Conservation (phyloP, 1,284 basidiomycete genomes). For the Marasmius tenuissimus region DNA sequence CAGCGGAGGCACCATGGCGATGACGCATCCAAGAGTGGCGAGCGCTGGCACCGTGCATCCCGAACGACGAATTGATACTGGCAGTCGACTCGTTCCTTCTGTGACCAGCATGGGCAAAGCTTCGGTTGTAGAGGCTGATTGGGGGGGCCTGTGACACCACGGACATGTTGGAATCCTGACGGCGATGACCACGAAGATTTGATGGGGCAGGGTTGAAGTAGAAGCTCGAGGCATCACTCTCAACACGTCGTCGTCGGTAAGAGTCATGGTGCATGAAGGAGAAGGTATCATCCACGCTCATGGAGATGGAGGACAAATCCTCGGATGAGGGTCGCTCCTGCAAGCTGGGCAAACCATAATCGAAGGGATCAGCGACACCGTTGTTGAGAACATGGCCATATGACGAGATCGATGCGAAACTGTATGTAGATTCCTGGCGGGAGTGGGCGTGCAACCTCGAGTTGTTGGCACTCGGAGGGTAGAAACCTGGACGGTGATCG, state of each 20-base stretch:
- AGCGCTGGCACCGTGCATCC: conserved; percentile 49
- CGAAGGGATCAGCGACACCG: conserved; percentile 72
- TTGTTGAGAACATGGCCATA: conserved; percentile 69
- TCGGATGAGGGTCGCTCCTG: conserved; percentile 56
- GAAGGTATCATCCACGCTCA: conserved; percentile 71
- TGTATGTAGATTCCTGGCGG: conserved; percentile 65
- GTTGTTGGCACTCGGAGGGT: conserved; percentile 36
- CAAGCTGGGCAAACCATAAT: conserved; percentile 58
- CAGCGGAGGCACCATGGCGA: conserved; percentile 56
- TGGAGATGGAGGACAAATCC: conserved; percentile 47
- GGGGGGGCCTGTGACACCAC: conserved; percentile 58
- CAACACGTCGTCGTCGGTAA: conserved; percentile 55
- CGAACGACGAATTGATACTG: conserved; percentile 56
- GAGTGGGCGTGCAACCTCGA: conserved; percentile 31
- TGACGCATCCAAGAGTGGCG: conserved; percentile 65
- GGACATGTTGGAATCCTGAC: conserved; percentile 44
- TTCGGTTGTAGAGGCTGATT: conserved; percentile 69
- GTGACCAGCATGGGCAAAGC: conserved; percentile 36
- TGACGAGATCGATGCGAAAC: conserved; percentile 81
- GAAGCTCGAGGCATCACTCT: conserved; percentile 75
- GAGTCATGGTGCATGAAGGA: conserved; percentile 51
- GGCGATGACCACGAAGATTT: conserved; percentile 43
- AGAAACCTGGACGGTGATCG: conserved; percentile 61
- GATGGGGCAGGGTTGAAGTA: conserved; percentile 52
- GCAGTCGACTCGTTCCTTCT: conserved; percentile 52